Base-by-base conservation (phyloP, 441 rosid genomes). In the Erodium chrysanthum region DNA sequence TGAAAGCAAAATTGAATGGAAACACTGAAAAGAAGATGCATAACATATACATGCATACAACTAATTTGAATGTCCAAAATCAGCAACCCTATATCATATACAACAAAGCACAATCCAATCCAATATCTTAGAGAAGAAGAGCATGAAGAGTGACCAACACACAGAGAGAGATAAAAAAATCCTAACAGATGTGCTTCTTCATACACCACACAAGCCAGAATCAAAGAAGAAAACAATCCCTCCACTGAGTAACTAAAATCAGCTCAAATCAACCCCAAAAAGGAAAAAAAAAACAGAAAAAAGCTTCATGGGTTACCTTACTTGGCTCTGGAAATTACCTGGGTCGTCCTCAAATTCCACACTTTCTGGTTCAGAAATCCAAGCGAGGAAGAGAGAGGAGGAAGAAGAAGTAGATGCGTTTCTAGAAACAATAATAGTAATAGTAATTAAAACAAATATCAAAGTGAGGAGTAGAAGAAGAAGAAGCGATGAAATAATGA, bases 241-340 rank as follows among this genome's bases (percentile, higher is more conserved):
- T 75, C 1, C 42, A 63, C 67, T 44, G 35, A 31, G 35, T 31
- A 31, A 31, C 35, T 31, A 31, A 48, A 68, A 74, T 66, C 37
- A 67, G 59, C 74, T 64, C 70, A 74, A 77, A 31, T 31, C 35
- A 31, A 31, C 35, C 35, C 35, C 35, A 2, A 31, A 31, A 31
- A 31, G 4, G 35, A 75, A 63, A 64, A 76, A 71, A 3, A 14
- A n/a, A n/a, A n/a, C 29, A 58, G 48, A 75, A 78, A 73, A 73
- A 42, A 65, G 71, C 65, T 62, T 18, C 44, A 65, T 68, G 74
- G 79, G 75, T 75, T 37, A 23, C 68, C 87, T 79, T 76, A 82
- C 85, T 77, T 75, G 86, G 75, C 75, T 75, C 70, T 14, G 66
- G 71, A 82, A 75, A 77, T 80, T 90, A 86, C 82, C 79, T 79